phyloP scores from a whole-genome alignment of 2,329 filamentous ascomycete species.

The Apiospora marii region DNA sequence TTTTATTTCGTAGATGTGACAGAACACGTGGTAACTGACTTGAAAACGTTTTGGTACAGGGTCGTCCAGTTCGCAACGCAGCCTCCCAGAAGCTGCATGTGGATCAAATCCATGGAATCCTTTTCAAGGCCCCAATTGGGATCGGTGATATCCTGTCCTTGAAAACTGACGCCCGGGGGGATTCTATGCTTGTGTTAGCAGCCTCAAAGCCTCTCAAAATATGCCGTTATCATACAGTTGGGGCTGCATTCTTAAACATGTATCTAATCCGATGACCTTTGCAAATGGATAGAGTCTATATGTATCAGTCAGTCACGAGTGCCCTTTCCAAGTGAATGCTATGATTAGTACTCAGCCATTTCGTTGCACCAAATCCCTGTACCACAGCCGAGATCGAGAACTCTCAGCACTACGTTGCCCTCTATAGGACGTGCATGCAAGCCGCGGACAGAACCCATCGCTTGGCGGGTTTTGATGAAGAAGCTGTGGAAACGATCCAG shows the following conservation, averaged over 20 bases:
- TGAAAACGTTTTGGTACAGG: too few species aligned
- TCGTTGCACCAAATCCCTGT: conserved; percentile 93
- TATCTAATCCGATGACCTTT: conserved; percentile 47
- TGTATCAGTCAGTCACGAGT: background rate
- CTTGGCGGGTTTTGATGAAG: conserved; percentile 71
- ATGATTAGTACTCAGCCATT: conserved; percentile 72
- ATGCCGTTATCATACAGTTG: too few species aligned
- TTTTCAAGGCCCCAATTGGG: too few species aligned
- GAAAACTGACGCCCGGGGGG: conserved; percentile 39
- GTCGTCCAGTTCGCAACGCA: too few species aligned
- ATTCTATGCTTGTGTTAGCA: background rate
- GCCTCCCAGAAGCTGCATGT: too few species aligned
- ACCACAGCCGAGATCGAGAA: conserved; percentile 79
- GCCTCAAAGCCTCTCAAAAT: background rate
- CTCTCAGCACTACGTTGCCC: conserved; percentile 44
- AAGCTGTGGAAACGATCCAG: conserved; percentile 85
- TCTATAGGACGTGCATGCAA: conserved; percentile 46
- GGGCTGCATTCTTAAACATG: too few species aligned
- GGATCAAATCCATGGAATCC: too few species aligned
- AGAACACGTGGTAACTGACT: conserved; percentile 41
- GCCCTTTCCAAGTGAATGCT: background rate
- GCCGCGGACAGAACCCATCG: too few species aligned
- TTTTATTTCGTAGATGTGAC: background rate
- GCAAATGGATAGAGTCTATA: too few species aligned
- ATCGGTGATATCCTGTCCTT: too few species aligned